Evolutionary conservation across 495 filamentous ascomycete genomes (phyloP), one percentile per base, ranked within the genome.

Genomic region (Neurospora sp.): DNA sequence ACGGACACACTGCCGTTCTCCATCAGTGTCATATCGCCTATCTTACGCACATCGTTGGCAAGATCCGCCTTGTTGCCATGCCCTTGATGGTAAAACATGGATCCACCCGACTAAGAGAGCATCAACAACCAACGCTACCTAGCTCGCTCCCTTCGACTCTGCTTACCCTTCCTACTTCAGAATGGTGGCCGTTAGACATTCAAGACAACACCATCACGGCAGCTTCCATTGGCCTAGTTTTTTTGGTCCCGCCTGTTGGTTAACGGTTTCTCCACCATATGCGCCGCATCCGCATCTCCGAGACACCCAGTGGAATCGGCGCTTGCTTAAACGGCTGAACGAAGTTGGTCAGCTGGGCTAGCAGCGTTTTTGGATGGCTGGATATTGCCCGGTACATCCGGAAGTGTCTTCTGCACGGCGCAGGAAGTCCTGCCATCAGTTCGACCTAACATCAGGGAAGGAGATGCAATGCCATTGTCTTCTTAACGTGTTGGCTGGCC

Each of bases 111-210:
- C 53, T 65, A 17, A 35, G 1, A 27, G 20, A 65, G 27, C 53
- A 35, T 65, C 53, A 35, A 37, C 27, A 65, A 65, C 27, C 53
- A 65, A 37, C 27, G 27, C 53, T 17, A 65, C 4, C 14, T 35
- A 61, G 12, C 27, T 35, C 53, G 53, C 53, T 35, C 14, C 14
- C 22, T 35, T 65, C 14, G 2, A 65, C 14, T 35, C 27, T 70
- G 20, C 42, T 70, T 31, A 42, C 12, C n/a, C 42, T 44, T 69
- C 39, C 10, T 40, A 70, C 70, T 65, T 65, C 37, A 38, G 14
- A 42, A 71, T 74, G 20, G 71, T 69, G 73, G 61, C 74, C 61
- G 74, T 75, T 73, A 37, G 38, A 69, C 40, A 59, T 37, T 48
- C 68, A 40, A 71, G 65, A 73, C 59, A 69, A 35, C 6, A 10